Conservation (phyloP, 2,329 filamentous ascomycete genomes). For the Cordyceps cicadae region DNA sequence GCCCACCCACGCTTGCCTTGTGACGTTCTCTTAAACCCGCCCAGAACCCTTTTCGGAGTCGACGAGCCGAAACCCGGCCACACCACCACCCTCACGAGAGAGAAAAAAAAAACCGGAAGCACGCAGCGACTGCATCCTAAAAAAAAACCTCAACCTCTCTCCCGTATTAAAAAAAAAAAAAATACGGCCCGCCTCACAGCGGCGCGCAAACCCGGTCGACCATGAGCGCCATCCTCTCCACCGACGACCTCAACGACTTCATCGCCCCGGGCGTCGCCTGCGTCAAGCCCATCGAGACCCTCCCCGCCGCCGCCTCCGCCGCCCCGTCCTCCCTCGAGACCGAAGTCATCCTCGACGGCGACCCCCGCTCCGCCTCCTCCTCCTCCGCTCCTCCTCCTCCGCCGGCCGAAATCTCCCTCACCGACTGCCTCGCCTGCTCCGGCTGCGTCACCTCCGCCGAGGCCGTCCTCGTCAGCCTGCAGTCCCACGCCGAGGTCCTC, state of each 20-base stretch:
- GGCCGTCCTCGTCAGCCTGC: conserved; percentile 89
- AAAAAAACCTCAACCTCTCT: neutral
- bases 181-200: neutral
- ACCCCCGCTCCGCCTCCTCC: conserved; percentile 43
- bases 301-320: conserved; percentile 59
- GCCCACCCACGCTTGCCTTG: neutral
- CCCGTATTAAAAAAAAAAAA: neutral
- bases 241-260: conserved; percentile 97
- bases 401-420: conserved; percentile 88
- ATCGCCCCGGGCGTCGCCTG: conserved; percentile 96
- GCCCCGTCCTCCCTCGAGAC: conserved; percentile 45
- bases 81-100: neutral
- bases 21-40: neutral
- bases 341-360: conserved; percentile 91
- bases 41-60: neutral
- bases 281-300: conserved; percentile 92
- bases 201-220: conserved; percentile 17
- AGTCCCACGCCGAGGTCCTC: conserved; percentile 88
- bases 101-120: neutral
- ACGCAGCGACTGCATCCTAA: neutral
- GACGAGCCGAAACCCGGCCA: neutral
- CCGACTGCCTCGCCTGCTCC: conserved; percentile 94
- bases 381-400: conserved; percentile 35
- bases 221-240: conserved; percentile 96
- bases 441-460: conserved; percentile 97